Conservation (phyloP, 495 filamentous ascomycete genomes). For the Penicillium flavigenum region DNA sequence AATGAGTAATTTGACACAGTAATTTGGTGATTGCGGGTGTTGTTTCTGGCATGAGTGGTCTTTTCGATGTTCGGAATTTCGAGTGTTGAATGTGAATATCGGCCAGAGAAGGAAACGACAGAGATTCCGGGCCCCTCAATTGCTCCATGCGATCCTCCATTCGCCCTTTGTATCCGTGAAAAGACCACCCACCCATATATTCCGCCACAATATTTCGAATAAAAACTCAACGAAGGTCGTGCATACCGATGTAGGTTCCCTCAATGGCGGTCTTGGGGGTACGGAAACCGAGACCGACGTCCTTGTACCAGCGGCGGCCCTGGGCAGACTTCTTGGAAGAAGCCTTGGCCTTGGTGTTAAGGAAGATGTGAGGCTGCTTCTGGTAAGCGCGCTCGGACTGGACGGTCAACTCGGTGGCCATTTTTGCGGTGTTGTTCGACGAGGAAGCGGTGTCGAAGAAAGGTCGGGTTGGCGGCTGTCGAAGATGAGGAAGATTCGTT, state of each 20-base stretch:
- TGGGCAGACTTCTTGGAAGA: slow-evolving; percentile 84
- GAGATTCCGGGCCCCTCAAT: slow-evolving; percentile 2
- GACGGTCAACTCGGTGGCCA: slow-evolving; percentile 97
- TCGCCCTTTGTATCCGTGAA: slow-evolving; percentile 28
- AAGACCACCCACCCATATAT: slow-evolving; percentile 25
- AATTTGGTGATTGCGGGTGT: slow-evolving; percentile 14
- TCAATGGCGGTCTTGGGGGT: slow-evolving; percentile 98
- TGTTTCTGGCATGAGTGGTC: slow-evolving; percentile 12
- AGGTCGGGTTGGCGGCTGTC: slow-evolving; percentile 41
- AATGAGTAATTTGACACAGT: slow-evolving; percentile 28
- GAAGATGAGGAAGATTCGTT: slow-evolving; percentile 46
- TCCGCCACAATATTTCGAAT: slow-evolving; percentile 15
- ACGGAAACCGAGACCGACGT: slow-evolving; percentile 97
- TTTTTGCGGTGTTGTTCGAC: slow-evolving; percentile 66
- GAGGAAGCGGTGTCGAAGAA: slow-evolving; percentile 43
- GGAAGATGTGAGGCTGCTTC: slow-evolving; percentile 99
- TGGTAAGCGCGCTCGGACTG: slow-evolving; percentile 98
- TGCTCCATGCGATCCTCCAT: slow-evolving; percentile 10
- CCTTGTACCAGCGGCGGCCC: slow-evolving; percentile 99
- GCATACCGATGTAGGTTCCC: slow-evolving; percentile 97
- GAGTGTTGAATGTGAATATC: not conserved
- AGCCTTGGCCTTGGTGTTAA: slow-evolving; percentile 83
- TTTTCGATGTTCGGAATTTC: slow-evolving; percentile 13
- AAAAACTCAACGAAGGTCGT: slow-evolving; percentile 35
- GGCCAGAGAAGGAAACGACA: not conserved